A percentile compares a stretch with the other conserved stretches of the same genome.
Evolutionary conservation across 495 filamentous ascomycete species (phyloP).

Genomic region (Xylaria acuta): DNA sequence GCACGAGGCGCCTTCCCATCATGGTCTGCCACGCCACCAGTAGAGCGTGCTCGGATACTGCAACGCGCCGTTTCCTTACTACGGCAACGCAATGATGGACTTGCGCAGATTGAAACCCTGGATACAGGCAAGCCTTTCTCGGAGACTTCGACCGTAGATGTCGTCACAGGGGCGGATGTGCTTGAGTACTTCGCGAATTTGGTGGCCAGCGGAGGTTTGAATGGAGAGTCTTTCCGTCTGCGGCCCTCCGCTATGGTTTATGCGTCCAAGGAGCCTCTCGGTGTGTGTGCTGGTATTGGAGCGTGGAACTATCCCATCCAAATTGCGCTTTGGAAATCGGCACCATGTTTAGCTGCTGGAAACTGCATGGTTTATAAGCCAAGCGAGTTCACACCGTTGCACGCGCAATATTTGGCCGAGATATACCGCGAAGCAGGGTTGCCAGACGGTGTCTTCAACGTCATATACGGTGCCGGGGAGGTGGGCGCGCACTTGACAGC

Average conservation of each 20-base stretch:
- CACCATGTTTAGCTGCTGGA: slow-evolving; percentile 79
- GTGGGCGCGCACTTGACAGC: slow-evolving; percentile 72
- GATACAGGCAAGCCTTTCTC: slow-evolving; percentile 79
- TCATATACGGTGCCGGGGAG: slow-evolving; percentile 75
- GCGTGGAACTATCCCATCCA: slow-evolving; percentile 90
- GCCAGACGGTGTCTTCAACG: slow-evolving; percentile 81
- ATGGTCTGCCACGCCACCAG: slow-evolving; percentile 70
- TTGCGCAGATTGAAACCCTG: slow-evolving; percentile 70
- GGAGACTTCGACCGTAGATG: slow-evolving; percentile 77
- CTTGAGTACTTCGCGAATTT: slow-evolving; percentile 79
- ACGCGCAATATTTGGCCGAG: slow-evolving; percentile 70
- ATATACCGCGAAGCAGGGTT: slow-evolving; percentile 76
- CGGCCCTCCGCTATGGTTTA: slow-evolving; percentile 76
- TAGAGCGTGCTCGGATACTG: slow-evolving; percentile 72
- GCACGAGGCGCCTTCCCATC: slow-evolving; percentile 66
- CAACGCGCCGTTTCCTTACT: slow-evolving; percentile 70
- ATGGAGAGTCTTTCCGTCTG: slow-evolving; percentile 55
- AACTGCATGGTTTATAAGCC: slow-evolving; percentile 91
- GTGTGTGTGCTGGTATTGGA: slow-evolving; percentile 80
- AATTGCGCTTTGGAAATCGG: slow-evolving; percentile 87
- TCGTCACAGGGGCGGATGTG: slow-evolving; percentile 76
- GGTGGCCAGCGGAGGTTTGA: slow-evolving; percentile 65
- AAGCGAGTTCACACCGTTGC: slow-evolving; percentile 79
- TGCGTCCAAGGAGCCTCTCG: slow-evolving; percentile 74
- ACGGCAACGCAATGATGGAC: slow-evolving; percentile 71